Percentiles rank a stretch among this genome's conserved stretches.
These are phyloP conservation scores for Ganoderma multipileum DNA, from an alignment of 1,284 basidiomycete genomes.

Conservation along the genomic window DNA sequence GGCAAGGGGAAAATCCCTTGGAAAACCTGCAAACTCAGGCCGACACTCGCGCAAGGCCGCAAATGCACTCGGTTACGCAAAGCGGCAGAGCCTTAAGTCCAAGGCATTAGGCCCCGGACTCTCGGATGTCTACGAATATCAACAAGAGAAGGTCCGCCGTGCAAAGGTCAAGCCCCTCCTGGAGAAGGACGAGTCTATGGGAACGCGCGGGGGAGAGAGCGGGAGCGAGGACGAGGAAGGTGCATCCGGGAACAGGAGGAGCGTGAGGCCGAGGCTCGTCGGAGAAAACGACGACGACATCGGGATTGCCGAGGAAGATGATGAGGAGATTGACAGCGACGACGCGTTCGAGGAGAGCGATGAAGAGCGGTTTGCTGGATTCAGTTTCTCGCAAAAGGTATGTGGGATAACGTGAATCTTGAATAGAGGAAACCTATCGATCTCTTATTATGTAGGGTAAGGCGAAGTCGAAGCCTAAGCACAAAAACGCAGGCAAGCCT, in stretches of 20 bases:
- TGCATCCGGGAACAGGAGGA: slow-evolving; percentile 39
- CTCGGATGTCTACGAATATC: slow-evolving; percentile 69
- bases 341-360: slow-evolving; percentile 85
- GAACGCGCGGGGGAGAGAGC: slow-evolving; percentile 46
- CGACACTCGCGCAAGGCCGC: slow-evolving; percentile 33
- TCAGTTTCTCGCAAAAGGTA: slow-evolving; percentile 59
- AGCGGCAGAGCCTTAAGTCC: slow-evolving; percentile 54
- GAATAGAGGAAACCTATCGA: neutral
- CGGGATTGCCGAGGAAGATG: slow-evolving; percentile 64
- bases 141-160: slow-evolving; percentile 61
- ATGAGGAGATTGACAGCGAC: slow-evolving; percentile 83
- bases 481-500: slow-evolving; percentile 27
- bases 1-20: slow-evolving; percentile 12
- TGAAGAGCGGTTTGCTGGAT: slow-evolving; percentile 79
- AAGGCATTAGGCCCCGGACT: slow-evolving; percentile 39
- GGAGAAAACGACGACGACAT: slow-evolving; percentile 67
- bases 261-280: slow-evolving; percentile 58
- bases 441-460: slow-evolving; percentile 13
- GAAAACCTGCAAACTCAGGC: slow-evolving; percentile 17
- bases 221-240: slow-evolving; percentile 44
- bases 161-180: slow-evolving; percentile 60
- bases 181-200: slow-evolving; percentile 61
- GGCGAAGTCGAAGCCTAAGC: slow-evolving; percentile 28
- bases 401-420: slow-evolving; percentile 26
- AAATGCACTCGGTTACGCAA: slow-evolving; percentile 60